Base-by-base conservation (phyloP, 768 basidiomycete species). In the Pleurotus pulmonarius region DNA sequence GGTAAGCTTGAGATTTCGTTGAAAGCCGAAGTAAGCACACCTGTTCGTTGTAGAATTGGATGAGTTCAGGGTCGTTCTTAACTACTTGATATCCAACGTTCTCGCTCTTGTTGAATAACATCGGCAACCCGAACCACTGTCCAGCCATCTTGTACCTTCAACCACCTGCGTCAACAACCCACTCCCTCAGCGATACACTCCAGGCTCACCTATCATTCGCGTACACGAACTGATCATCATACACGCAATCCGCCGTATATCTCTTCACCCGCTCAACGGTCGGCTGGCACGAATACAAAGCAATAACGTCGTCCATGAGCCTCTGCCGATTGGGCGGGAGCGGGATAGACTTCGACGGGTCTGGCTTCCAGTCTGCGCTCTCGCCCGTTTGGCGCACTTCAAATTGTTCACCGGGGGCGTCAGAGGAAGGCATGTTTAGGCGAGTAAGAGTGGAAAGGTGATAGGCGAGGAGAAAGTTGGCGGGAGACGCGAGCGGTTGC, bases 31-130 rank as follows among this genome's bases (percentile, higher is more conserved):
- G 55, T 47, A 26, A 20, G 58, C 51, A 37, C 24, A 69, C 70
- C 67, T 75, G 73, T 60, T 75, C 74, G 61, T 75, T 74, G 66
- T 74, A 74, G 64, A 77, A 75, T 63, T 75, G 73, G 55, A 75
- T 74, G 61, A 69, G 51, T 55, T 70, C 64, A 12, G 65, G 68
- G 46, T 75, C 71, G 57, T 73, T 73, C 60, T 58, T 61, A 16
- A 69, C 58, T 16, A 75, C 67, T 61, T 73, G 66, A 57, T 73
- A 73, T 12, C 69, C 65, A 46, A 70, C 65, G 59, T 74, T 73
- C 58, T 66, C 62, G 48, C 67, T 70, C 47, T 59, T 63, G 11
- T 63, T 67, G 65, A 76, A 76, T 18, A 76, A 65, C 56, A 72
- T 75, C 18, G 70, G 72, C 6, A 73, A 64, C 37, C 71, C 75